phyloP scores from a whole-genome alignment of 2,329 filamentous ascomycete species.

The Chaetomium strumarium region DNA sequence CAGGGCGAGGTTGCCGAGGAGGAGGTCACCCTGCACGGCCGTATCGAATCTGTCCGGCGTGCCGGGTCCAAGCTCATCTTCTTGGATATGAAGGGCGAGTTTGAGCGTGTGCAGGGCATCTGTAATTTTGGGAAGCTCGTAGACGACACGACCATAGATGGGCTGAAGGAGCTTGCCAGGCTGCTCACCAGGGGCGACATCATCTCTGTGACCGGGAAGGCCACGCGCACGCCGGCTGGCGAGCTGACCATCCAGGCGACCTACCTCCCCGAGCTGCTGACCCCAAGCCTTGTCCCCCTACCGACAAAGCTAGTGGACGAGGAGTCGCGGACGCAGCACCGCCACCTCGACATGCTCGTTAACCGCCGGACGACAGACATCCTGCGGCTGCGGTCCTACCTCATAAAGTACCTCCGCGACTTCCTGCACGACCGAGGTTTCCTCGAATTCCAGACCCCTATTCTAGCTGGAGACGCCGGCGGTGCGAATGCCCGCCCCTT shows the following conservation, averaged over 20 bases:
- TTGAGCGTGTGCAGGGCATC: slow-evolving; percentile 68
- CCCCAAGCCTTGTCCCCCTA: slow-evolving; percentile 73
- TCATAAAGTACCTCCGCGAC: slow-evolving; percentile 67
- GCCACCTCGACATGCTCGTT: slow-evolving; percentile 82
- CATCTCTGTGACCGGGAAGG: slow-evolving; percentile 65
- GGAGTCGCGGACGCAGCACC: slow-evolving; percentile 67
- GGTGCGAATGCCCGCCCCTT: slow-evolving; percentile 87
- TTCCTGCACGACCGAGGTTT: slow-evolving; percentile 69
- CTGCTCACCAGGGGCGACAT: slow-evolving; percentile 76
- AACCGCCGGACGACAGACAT: slow-evolving; percentile 62
- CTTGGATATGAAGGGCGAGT: slow-evolving; percentile 70
- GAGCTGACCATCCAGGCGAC: slow-evolving; percentile 68
- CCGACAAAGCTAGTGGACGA: slow-evolving; percentile 64
- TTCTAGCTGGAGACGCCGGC: slow-evolving; percentile 75
- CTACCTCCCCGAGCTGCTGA: slow-evolving; percentile 63
- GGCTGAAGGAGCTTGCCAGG: slow-evolving; percentile 57
- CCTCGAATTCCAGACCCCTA: slow-evolving; percentile 84
- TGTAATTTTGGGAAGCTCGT: slow-evolving; percentile 55
- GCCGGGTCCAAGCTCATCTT: slow-evolving; percentile 78
- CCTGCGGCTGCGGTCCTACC: slow-evolving; percentile 65
- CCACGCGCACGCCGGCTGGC: slow-evolving; percentile 64
- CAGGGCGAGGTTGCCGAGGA: slow-evolving; percentile 23
- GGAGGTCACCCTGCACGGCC: slow-evolving; percentile 42
- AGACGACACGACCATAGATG: slow-evolving; percentile 31
- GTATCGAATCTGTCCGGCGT: slow-evolving; percentile 64